phyloP scores from a whole-genome alignment of 495 filamentous ascomycete species.

The Aspergillus cristatus region DNA sequence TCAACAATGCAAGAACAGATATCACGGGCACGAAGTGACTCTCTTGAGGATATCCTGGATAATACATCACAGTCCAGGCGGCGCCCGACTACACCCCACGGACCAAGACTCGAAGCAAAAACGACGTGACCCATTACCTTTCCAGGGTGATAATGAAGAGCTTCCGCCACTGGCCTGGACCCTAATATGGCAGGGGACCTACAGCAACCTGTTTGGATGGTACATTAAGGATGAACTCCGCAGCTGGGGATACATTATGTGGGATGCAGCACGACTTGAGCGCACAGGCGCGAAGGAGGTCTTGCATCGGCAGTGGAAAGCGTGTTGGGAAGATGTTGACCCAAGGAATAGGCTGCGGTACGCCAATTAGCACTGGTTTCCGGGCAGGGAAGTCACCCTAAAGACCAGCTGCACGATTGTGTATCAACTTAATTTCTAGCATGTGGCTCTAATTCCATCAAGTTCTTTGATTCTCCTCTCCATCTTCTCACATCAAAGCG shows the following conservation, averaged over 20 bases:
- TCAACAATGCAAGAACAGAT: constrained; percentile 1
- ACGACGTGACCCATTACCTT: constrained; percentile 5
- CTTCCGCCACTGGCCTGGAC: constrained; percentile 16
- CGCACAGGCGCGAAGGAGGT: constrained; percentile 1
- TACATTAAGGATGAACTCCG: not conserved
- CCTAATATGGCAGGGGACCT: constrained; percentile 9
- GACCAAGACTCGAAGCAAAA: constrained; percentile 1
- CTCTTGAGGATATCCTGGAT: too few species aligned
- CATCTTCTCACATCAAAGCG: constrained; percentile 11
- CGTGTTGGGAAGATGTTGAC: too few species aligned
- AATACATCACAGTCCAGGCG: too few species aligned
- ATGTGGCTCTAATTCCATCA: too few species aligned
- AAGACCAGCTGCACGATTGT: too few species aligned
- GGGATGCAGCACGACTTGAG: constrained; percentile 13
- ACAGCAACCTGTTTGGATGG: constrained; percentile 10
- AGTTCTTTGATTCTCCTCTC: too few species aligned
- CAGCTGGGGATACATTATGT: constrained; percentile 14
- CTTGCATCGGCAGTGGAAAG: constrained; percentile 1
- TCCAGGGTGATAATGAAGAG: constrained; percentile 9
- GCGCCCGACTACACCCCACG: not conserved
- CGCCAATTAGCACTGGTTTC: too few species aligned
- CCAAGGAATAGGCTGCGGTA: too few species aligned
- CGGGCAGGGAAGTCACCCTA: too few species aligned
- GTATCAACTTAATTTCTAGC: too few species aligned
- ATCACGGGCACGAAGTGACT: too few species aligned